A percentile compares a stretch with the other conserved stretches of the same genome.
Evolutionary conservation across 805 yeast genomes (phyloP).

Genomic region (Lachancea fermentati): DNA sequence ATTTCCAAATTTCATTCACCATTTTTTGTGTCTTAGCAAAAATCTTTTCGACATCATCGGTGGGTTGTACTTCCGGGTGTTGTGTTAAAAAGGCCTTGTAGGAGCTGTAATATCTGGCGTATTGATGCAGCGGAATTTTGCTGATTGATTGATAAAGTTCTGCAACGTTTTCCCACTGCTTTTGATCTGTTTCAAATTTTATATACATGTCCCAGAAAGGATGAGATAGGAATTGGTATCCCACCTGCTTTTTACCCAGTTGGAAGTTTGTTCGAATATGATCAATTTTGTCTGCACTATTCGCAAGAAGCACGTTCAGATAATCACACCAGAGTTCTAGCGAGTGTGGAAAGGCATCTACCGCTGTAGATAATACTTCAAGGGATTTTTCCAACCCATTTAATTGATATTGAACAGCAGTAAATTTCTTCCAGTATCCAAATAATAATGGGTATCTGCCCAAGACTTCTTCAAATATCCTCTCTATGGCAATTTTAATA

Average conservation of each 20-base stretch:
- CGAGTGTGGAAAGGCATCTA: conserved; percentile 49
- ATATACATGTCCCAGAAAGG: conserved; percentile 77
- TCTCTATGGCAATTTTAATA: conserved; percentile 28
- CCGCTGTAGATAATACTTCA: conserved; percentile 38
- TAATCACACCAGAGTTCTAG: conserved; percentile 69
- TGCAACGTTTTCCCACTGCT: conserved; percentile 35
- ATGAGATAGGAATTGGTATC: conserved; percentile 71
- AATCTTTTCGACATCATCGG: conserved; percentile 37
- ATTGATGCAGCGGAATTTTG: conserved; percentile 75
- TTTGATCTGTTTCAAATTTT: conserved; percentile 47
- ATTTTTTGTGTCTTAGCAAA: conserved; percentile 44
- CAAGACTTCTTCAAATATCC: conserved; percentile 41
- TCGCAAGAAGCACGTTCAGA: conserved; percentile 45
- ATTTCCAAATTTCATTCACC: conserved; percentile 63
- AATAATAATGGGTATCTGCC: conserved; percentile 50
- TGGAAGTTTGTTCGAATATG: conserved; percentile 40
- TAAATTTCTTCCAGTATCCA: conserved; percentile 61
- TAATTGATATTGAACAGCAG: conserved; percentile 49
- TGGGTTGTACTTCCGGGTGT: conserved; percentile 32
- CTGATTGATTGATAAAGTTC: conserved; percentile 42
- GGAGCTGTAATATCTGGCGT: conserved; percentile 64
- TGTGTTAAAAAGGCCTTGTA: conserved; percentile 33
- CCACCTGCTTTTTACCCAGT: conserved; percentile 47
- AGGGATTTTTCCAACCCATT: conserved; percentile 51
- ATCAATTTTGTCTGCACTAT: conserved; percentile 31